Evolutionary conservation across 2,329 filamentous ascomycete species (phyloP).

Genomic region (Apiospora rasikravindrae): DNA sequence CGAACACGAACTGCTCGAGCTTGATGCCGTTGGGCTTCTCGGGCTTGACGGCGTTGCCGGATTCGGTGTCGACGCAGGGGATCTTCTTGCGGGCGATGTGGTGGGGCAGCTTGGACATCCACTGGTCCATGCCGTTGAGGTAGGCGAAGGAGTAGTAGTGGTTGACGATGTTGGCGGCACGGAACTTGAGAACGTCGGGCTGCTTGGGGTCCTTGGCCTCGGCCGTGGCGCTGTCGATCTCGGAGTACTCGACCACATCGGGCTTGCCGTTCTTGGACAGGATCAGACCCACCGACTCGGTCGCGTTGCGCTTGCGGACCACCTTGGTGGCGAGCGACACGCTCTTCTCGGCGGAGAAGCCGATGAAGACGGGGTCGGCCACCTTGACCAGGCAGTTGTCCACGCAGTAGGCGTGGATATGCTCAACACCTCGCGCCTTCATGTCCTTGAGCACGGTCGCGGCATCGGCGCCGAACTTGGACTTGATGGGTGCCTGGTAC

Average conservation of each 20-base stretch:
- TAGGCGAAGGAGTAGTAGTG: constrained; percentile 98
- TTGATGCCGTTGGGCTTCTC: constrained; percentile 98
- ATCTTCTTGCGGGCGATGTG: constrained; percentile 99
- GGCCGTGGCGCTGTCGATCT: constrained; percentile 88
- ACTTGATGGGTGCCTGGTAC: constrained; percentile 34
- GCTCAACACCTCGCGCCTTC: constrained; percentile 85
- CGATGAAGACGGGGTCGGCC: constrained; percentile 95
- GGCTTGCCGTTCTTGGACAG: constrained; percentile 94
- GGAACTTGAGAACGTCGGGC: constrained; percentile 85
- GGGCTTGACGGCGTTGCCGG: constrained; percentile 83
- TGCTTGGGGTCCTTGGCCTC: constrained; percentile 87
- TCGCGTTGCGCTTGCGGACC: constrained; percentile 96
- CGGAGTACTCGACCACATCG: constrained; percentile 97
- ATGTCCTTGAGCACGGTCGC: constrained; percentile 86
- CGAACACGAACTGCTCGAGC: constrained; percentile 98
- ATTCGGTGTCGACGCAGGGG: constrained; percentile 77
- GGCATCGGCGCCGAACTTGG: constrained; percentile 51
- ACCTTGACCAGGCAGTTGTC: constrained; percentile 99
- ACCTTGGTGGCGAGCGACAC: constrained; percentile 99
- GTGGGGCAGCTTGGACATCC: constrained; percentile 86
- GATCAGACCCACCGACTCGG: constrained; percentile 94
- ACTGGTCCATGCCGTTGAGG: constrained; percentile 86
- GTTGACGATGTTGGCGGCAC: constrained; percentile 99
- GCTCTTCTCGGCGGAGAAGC: constrained; percentile 84
- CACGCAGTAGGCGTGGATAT: constrained; percentile 97